Evolutionary conservation across 345 rosid genomes (phyloP).

Genomic region (Euphorbia lathyris): DNA sequence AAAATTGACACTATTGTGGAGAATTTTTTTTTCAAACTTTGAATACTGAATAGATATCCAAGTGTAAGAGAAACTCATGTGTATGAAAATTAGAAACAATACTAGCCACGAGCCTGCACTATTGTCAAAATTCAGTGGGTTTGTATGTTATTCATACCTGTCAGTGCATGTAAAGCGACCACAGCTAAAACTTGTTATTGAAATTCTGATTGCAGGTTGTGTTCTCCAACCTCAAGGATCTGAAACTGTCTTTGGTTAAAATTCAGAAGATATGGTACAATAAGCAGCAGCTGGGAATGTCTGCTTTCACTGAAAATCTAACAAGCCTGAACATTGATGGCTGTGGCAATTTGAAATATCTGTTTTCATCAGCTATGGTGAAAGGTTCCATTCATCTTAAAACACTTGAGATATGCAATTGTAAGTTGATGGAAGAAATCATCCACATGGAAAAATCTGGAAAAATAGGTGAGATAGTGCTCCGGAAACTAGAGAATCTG

Average conservation of each 20-base stretch:
- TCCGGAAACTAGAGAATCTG: background rate
- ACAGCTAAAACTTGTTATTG: background rate
- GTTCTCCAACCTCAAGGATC: conserved; percentile 12
- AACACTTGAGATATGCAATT: background rate
- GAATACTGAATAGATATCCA: too few species aligned
- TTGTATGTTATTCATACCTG: too few species aligned
- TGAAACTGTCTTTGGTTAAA: background rate
- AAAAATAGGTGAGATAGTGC: background rate
- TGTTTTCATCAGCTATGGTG: conserved; percentile 6
- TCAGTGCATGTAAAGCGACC: too few species aligned
- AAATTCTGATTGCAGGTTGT: background rate
- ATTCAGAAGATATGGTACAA: background rate
- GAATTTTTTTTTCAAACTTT: too few species aligned
- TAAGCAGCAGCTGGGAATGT: background rate
- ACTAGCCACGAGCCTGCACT: too few species aligned
- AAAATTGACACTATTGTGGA: too few species aligned
- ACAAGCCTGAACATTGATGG: background rate
- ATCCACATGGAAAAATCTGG: background rate
- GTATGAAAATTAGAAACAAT: too few species aligned
- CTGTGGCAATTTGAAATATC: conserved; percentile 4
- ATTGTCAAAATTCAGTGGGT: too few species aligned
- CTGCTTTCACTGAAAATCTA: conserved; percentile 1
- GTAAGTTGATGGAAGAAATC: conserved; percentile 10
- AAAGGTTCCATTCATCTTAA: conserved; percentile 6
- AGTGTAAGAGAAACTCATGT: too few species aligned